These are phyloP conservation scores for Petunia secreta DNA, from an alignment of 257 asterid species.

Conservation along the genomic window DNA sequence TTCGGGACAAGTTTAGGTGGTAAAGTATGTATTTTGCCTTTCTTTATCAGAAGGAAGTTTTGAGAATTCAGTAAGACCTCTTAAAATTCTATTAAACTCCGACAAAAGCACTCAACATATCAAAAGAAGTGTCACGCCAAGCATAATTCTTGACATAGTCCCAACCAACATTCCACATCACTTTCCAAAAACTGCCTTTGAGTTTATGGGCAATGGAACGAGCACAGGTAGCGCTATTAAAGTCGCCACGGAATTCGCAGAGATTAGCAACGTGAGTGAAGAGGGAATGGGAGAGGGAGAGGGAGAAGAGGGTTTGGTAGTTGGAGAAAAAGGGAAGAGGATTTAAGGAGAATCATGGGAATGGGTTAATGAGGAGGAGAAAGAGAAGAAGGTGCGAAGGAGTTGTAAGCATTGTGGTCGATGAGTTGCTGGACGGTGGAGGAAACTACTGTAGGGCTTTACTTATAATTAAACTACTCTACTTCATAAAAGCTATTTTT, in stretches of 20 bases:
- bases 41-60: slow-evolving; percentile 51
- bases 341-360: slow-evolving; percentile 31
- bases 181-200: slow-evolving; percentile 64
- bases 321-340: slow-evolving; percentile 51
- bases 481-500: too few relatives aligned
- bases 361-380: slow-evolving; percentile 35
- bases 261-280: slow-evolving; percentile 69
- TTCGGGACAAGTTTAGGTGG: too few relatives aligned
- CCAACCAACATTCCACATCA: slow-evolving; percentile 61
- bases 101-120: slow-evolving; percentile 45
- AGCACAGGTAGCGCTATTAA: slow-evolving; percentile 64
- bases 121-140: slow-evolving; percentile 59
- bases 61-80: slow-evolving; percentile 48
- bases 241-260: slow-evolving; percentile 77
- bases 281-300: slow-evolving; percentile 80
- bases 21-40: slow-evolving; percentile 25
- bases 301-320: slow-evolving; percentile 59
- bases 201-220: slow-evolving; percentile 46
- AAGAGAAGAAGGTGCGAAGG: slow-evolving; percentile 36
- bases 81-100: slow-evolving; percentile 60
- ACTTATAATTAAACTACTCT: neutral
- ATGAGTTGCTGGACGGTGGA: neutral
- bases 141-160: slow-evolving; percentile 63
- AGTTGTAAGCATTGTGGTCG: slow-evolving; percentile 18
- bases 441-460: neutral